Evolutionary conservation across 1,139 yeast species (phyloP).

Genomic region (Saccharomycopsis crataegensis): DNA sequence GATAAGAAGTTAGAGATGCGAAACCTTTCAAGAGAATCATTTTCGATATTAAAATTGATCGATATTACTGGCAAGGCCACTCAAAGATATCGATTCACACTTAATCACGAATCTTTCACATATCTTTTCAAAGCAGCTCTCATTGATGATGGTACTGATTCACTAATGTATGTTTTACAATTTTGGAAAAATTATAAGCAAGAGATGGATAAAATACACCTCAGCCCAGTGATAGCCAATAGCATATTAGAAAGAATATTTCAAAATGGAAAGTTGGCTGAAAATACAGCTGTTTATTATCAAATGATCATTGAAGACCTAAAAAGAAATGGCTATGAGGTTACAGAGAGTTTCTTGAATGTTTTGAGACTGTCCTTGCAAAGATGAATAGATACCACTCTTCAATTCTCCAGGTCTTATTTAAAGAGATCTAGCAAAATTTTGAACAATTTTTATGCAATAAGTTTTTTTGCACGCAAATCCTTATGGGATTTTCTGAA

Average conservation of each 20-base stretch:
- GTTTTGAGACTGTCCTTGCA: not conserved
- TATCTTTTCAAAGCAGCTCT: slow-evolving; percentile 7
- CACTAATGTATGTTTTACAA: not conserved
- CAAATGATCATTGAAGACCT: not conserved
- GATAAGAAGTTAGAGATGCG: not conserved
- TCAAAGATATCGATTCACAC: not conserved
- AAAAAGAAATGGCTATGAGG: not conserved
- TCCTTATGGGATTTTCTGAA: not conserved
- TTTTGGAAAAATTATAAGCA: not conserved
- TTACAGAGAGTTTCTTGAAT: not conserved
- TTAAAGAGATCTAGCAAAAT: not conserved
- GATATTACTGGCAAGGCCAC: not conserved
- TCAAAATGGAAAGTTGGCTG: not conserved
- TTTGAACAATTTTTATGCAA: not conserved
- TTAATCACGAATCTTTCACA: slow-evolving; percentile 10
- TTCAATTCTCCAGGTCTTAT: not conserved
- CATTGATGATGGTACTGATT: not conserved
- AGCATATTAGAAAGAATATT: not conserved
- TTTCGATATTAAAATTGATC: not conserved
- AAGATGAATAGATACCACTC: not conserved
- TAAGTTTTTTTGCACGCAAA: not conserved
- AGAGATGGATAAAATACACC: not conserved
- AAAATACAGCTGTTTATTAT: not conserved
- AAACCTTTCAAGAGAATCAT: not conserved
- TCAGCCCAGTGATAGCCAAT: not conserved